Percentiles rank a stretch among this genome's conserved stretches.
Evolutionary conservation across 1,139 yeast species (phyloP).

Genomic region (Casaregolazyma lundiana): DNA sequence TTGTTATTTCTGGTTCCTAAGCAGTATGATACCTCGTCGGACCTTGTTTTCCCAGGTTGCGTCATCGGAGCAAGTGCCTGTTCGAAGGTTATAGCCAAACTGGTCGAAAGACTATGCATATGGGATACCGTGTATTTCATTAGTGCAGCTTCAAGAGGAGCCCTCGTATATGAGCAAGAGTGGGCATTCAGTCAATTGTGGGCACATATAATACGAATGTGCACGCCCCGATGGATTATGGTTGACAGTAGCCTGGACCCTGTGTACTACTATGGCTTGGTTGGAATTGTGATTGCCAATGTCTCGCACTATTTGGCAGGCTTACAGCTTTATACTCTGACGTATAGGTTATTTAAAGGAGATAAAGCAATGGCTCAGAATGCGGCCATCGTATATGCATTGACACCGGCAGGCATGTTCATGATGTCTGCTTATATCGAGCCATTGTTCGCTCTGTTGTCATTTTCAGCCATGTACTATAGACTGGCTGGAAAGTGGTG

Average conservation of each 20-base stretch:
- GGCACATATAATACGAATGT: conserved; percentile 48
- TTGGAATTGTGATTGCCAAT: conserved; percentile 49
- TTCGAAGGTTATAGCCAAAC: conserved; percentile 6
- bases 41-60: conserved; percentile 26
- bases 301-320: conserved; percentile 48
- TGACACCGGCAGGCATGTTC: conserved; percentile 81
- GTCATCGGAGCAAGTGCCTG: conserved; percentile 16
- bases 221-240: conserved; percentile 8
- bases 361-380: conserved; percentile 21
- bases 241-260: conserved; percentile 17
- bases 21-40: conserved; percentile 50
- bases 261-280: conserved; percentile 43
- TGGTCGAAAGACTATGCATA: conserved; percentile 41
- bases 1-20: conserved; percentile 40
- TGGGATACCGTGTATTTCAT: conserved; percentile 88
- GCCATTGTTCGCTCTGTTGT: conserved; percentile 60
- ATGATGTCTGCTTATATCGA: conserved; percentile 75
- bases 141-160: conserved; percentile 48
- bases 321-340: conserved; percentile 48
- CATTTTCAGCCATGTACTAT: conserved; percentile 54
- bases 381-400: conserved; percentile 48
- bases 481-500: conserved; percentile 40
- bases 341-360: conserved; percentile 29
- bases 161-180: conserved; percentile 67
- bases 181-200: conserved; percentile 84